Conservation (phyloP, 768 basidiomycete species). For the Hypholoma fasciculare region DNA sequence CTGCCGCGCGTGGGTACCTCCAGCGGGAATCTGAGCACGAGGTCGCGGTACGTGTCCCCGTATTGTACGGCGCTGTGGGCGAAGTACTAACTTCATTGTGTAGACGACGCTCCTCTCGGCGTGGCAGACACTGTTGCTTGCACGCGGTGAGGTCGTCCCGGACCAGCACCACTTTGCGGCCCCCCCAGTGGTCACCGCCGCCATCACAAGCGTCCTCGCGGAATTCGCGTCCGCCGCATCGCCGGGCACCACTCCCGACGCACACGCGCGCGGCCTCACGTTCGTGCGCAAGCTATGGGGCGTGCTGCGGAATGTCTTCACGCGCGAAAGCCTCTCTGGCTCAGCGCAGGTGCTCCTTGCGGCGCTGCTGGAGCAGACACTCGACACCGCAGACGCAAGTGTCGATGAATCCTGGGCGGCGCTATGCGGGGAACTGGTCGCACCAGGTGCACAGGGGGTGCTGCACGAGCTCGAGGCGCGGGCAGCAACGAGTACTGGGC, state of each 20-base stretch:
- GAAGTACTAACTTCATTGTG: neutral
- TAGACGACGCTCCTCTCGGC: slow-evolving; percentile 41
- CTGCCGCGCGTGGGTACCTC: slow-evolving; percentile 10
- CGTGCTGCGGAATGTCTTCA: slow-evolving; percentile 49
- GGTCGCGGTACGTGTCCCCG: slow-evolving; percentile 6
- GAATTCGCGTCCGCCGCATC: slow-evolving; percentile 34
- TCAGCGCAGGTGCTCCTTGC: slow-evolving; percentile 48
- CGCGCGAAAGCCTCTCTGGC: slow-evolving; percentile 35
- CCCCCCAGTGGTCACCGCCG: slow-evolving; percentile 31
- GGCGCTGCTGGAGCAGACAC: slow-evolving; percentile 43
- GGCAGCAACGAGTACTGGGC: slow-evolving; percentile 25
- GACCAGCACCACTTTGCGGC: slow-evolving; percentile 34
- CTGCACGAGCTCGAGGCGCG: slow-evolving; percentile 31
- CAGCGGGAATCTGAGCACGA: neutral
- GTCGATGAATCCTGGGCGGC: slow-evolving; percentile 46
- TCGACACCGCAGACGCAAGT: slow-evolving; percentile 35
- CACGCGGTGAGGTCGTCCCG: slow-evolving; percentile 43
- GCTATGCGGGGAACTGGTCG: slow-evolving; percentile 50
- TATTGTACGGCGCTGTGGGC: neutral
- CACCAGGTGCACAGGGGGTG: slow-evolving; percentile 38
- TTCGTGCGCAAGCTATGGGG: slow-evolving; percentile 51
- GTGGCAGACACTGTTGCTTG: slow-evolving; percentile 62
- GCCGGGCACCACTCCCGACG: slow-evolving; percentile 16
- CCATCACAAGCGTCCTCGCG: slow-evolving; percentile 33
- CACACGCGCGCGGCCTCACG: slow-evolving; percentile 37